Percentiles rank a stretch among this genome's conserved stretches.
phyloP scores from a whole-genome alignment of 768 basidiomycete species.

The Lepiota venenata region DNA sequence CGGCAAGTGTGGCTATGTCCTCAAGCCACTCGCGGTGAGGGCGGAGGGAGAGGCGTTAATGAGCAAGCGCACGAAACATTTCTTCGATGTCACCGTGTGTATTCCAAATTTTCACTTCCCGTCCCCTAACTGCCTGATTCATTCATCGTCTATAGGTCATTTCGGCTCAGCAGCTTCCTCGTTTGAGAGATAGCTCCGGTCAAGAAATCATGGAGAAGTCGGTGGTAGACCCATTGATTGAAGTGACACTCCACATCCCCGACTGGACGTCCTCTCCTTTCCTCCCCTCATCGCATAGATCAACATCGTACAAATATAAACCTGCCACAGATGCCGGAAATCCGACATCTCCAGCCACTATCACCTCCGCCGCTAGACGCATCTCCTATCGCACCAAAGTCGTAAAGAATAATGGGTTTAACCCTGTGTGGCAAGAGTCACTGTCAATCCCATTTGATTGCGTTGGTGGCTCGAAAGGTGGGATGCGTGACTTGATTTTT shows the following conservation, averaged over 20 bases:
- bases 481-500: conserved; percentile 82
- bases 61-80: conserved; percentile 49
- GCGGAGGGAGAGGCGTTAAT: conserved; percentile 59
- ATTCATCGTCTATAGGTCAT: conserved; percentile 33
- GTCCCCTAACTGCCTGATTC: background rate
- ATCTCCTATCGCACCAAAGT: conserved; percentile 55
- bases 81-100: conserved; percentile 59
- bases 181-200: conserved; percentile 65
- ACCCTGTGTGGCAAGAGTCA: conserved; percentile 81
- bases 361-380: conserved; percentile 33
- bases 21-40: conserved; percentile 81
- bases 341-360: conserved; percentile 16
- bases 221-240: conserved; percentile 59
- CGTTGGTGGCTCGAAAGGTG: conserved; percentile 48
- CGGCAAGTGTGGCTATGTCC: conserved; percentile 83
- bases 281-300: background rate
- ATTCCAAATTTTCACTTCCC: background rate
- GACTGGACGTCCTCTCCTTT: conserved; percentile 52
- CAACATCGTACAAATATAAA: conserved; percentile 6
- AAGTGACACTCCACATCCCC: conserved; percentile 72
- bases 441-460: conserved; percentile 73
- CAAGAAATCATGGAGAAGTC: conserved; percentile 58
- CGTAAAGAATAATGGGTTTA: conserved; percentile 89
- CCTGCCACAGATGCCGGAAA: conserved; percentile 15
- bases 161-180: conserved; percentile 89